Base-by-base conservation (phyloP, 225 moss, liverwort and hornwort species). In the Pseudisothecium myosuroides region DNA sequence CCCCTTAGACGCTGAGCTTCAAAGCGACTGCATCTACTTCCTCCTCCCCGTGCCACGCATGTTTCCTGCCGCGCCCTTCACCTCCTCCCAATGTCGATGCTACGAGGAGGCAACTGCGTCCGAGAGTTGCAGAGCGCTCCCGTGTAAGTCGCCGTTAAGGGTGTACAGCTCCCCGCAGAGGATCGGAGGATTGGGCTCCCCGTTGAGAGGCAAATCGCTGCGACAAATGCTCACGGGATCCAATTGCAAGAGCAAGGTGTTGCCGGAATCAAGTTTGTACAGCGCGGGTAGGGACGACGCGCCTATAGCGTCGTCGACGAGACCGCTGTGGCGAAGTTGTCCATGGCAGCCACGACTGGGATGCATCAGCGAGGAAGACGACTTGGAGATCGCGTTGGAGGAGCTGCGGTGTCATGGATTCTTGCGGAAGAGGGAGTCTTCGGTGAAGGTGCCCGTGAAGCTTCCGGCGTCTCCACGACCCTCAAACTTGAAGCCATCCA, bases 281-380 rank as follows among this genome's bases (percentile, higher is more conserved):
- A 92, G 92, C 67, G 93, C 88, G 22, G 92, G 93, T 12, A 82
- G 94, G 83, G 50, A 66, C 55, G 88, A 92, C 8, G 18, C 39
- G 31, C 63, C 75, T 9, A 11, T 77, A 17, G 85, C 68, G 63
- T 58, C 91, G 27, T 50, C 84, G 56, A 56, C 11, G 77, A 74
- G 91, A 63, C 89, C 92, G 2, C 14, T 88, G 20, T 91, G 90
- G 88, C 78, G 92, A 67, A 92, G 73, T 62, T 92, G 92, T 80
- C 92, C 92, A n/a, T 94, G 94, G 92, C 91, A 80, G 56, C 94
- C 94, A 29, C 84, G 82, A 34, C 83, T 94, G 29, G 91, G 92
- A 39, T 92, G 91, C 85, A 94, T 94, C 58, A 91, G 90, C 87
- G 94, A 94, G 80, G 94, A 94, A 90, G 92, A 92, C 75, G 94